Evolutionary conservation across 805 yeast genomes (phyloP), one percentile per base, ranked within the genome.

Genomic region (Torulaspora quercuum): DNA sequence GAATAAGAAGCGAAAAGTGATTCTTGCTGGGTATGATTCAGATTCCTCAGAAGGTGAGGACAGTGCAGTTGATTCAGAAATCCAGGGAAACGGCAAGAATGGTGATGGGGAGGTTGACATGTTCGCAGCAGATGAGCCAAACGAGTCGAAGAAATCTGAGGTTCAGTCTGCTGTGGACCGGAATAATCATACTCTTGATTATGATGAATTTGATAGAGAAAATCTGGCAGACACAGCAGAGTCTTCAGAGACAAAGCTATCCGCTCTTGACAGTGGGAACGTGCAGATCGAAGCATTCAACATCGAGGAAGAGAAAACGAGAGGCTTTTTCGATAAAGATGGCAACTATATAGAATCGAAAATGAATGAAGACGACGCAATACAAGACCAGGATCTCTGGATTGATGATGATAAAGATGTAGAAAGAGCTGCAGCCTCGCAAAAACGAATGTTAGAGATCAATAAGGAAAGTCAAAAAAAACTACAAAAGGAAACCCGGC

Each of bases 241-340:
- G n/a, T 26, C 25, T 13, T 19, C 12, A 59, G 61, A n/a, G 48
- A 49, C 25, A 57, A 41, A 19, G 7, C 37, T 46, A 14, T 45
- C 24, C 3, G 49, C 46, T 3, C 47, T 51, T 10, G 48, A 47
- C 17, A 50, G 42, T 2, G 45, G 41, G 14, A 52, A 37, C 10
- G 46, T 71, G 7, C 59, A 63, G 37, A 46, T 76, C 1, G 83
- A 78, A 44, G 70, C 78, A 0, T 78, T 78, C 50, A 65, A 71
- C 52, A 48, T 77, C 24, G 55, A 66, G 7, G 64, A 71, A 20
- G 83, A 77, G 49, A 52, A 61, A n/a, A 63, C 65, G 29, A 65
- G 65, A 27, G 82, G 81, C 0, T 54, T 46, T 3, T 72, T 74
- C 44, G 80, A 76, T 46, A 61, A 61, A 20, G 68, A 66, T 39